Conservation (phyloP, 2,329 filamentous ascomycete genomes). For the Pestalotiopsis sp. region DNA sequence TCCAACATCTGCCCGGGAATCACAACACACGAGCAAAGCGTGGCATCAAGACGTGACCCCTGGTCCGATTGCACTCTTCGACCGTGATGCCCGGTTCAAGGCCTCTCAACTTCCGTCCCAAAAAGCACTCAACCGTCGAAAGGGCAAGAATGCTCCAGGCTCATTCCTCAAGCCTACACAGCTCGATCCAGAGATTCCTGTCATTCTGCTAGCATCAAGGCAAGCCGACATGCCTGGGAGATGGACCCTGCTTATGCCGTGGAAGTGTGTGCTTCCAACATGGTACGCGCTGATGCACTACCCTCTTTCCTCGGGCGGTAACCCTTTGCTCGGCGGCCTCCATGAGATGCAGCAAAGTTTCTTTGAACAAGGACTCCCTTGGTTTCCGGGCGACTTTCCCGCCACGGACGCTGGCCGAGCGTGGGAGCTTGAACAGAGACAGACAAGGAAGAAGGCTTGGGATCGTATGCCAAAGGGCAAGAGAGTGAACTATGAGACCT, state of each 20-base stretch:
- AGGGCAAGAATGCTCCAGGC: constrained; percentile 65
- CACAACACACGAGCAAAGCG: constrained; percentile 17
- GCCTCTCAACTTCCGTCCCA: constrained; percentile 73
- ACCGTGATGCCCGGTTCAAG: constrained; percentile 65
- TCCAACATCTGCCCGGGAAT: constrained; percentile 34
- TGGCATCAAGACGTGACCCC: constrained; percentile 62
- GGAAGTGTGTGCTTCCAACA: constrained; percentile 83
- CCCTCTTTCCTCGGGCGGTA: constrained; percentile 77
- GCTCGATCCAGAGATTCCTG: constrained; percentile 76
- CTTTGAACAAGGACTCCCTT: constrained; percentile 77
- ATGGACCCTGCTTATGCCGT: constrained; percentile 86
- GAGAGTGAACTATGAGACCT: constrained; percentile 71
- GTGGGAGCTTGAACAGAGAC: constrained; percentile 74
- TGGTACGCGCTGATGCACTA: constrained; percentile 89
- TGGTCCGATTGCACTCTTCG: constrained; percentile 63
- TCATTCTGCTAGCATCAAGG: constrained; percentile 69
- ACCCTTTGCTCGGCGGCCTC: constrained; percentile 80
- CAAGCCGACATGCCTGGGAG: constrained; percentile 57
- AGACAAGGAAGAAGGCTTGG: constrained; percentile 67
- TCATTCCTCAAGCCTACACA: constrained; percentile 57
- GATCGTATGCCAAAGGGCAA: constrained; percentile 80
- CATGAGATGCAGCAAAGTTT: constrained; percentile 78
- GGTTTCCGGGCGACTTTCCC: constrained; percentile 86
- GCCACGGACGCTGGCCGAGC: constrained; percentile 76
- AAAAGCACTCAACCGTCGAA: constrained; percentile 79